Conservation (phyloP, 257 asterid genomes). For the Solanum rostratum region DNA sequence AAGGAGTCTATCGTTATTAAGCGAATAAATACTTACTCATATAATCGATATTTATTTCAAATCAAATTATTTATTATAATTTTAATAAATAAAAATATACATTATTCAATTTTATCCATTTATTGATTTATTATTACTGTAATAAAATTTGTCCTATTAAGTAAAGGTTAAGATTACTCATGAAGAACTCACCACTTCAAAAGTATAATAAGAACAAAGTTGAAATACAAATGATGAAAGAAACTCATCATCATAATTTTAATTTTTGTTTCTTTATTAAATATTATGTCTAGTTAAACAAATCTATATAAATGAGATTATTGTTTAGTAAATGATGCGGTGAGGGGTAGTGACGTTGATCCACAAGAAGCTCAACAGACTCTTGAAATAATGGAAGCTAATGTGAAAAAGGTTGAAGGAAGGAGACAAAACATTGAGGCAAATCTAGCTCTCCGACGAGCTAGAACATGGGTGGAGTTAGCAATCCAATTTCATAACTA, state of each 20-base stretch:
- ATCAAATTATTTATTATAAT: neutral
- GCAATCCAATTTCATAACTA: too few species aligned
- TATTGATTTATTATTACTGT: neutral
- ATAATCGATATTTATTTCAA: neutral
- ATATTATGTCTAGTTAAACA: neutral
- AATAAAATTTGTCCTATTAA: neutral
- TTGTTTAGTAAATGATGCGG: neutral
- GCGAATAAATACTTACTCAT: neutral
- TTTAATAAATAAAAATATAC: neutral
- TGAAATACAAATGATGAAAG: neutral
- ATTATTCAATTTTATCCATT: neutral
- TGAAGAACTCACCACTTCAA: neutral
- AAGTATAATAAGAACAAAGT: neutral
- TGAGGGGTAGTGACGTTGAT: too few species aligned
- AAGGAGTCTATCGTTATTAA: neutral
- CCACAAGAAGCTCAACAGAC: too few species aligned
- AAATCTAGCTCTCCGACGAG: too few species aligned
- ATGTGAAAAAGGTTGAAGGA: too few species aligned
- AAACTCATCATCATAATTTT: neutral
- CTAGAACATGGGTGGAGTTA: too few species aligned
- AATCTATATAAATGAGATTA: neutral
- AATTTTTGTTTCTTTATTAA: too few species aligned
- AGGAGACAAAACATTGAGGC: too few species aligned
- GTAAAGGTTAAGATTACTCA: neutral
- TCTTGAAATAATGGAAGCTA: too few species aligned